Base-by-base conservation (phyloP, 371 early-diverging fungal genomes). In the Phascolomyces articulosus region DNA sequence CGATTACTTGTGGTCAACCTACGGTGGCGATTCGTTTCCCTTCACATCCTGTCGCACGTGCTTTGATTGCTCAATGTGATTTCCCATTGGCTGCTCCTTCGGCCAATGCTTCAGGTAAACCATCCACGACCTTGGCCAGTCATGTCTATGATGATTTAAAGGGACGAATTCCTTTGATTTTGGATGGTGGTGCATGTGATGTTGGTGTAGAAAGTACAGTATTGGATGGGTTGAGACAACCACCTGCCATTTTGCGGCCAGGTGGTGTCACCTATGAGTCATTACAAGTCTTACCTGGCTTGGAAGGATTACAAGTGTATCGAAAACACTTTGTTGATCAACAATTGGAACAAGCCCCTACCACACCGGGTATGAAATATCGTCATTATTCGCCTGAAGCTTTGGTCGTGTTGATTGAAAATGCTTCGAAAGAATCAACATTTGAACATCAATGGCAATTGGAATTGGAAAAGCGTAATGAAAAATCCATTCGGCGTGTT, bases 351-450 rank as follows among this genome's bases (percentile, higher is more conserved):
- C 71, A 69, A 48, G 84, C 88, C 7, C 98, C 98, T 0, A 93
- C 94, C 0, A 97, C 98, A 18, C 99, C 99, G 8, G 99, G 99
- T 3, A 98, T 97, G 96, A 99, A 99, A 78, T 99, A 99, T 69
- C 89, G 96, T 27, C 99, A 99, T 83, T 99, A 99, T 73, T 92
- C 98, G 8, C 99, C 99, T 4, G 85, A 91, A 28, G 95, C 94
- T 0, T 85, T 86, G 58, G 96, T 98, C 11, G 82, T 94, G 6
- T 68, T 98, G 47, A 77, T 96, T 63, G 91, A 91, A 55, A 21
- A 71, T 47, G 40, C 40, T 2, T 34, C 62, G 18, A 40, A 63
- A 31, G 16, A 49, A 6, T 58, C 60, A 11, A 24, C 15, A 10
- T 77, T 77, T 65, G 71, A 74, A 16, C 9, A 55, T 6, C 54